A percentile compares a stretch with the other conserved stretches of the same genome.
These are phyloP conservation scores for Sugiyamaella novakii DNA, from an alignment of 1,139 yeast genomes.

Conservation along the genomic window DNA sequence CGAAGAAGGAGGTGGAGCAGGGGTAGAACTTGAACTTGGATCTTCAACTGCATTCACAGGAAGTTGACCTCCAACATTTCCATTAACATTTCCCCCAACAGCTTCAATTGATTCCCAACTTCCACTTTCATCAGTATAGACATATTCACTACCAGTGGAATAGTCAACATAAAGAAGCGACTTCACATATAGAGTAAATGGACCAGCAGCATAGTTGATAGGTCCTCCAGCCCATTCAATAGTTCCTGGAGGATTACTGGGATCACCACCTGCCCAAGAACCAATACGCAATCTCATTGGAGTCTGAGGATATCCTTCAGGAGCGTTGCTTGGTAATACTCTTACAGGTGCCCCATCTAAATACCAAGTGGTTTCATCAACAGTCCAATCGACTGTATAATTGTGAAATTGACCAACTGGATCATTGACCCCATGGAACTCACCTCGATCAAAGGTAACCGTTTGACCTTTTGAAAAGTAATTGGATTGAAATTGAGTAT, in stretches of 20 bases:
- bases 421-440: conserved; percentile 58
- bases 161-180: conserved; percentile 69
- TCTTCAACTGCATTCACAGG: conserved; percentile 10
- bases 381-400: conserved; percentile 81
- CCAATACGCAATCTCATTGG: conserved; percentile 75
- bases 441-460: conserved; percentile 76
- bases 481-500: conserved; percentile 71
- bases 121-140: conserved; percentile 66
- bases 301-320: conserved; percentile 70
- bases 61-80: conserved; percentile 47
- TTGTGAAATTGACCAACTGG: conserved; percentile 66
- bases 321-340: conserved; percentile 50
- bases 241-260: conserved; percentile 62
- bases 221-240: conserved; percentile 84
- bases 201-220: conserved; percentile 64
- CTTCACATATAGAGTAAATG: conserved; percentile 68
- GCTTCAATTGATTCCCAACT: conserved; percentile 67
- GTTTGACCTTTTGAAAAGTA: conserved; percentile 79
- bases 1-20: conserved; percentile 17
- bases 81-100: conserved; percentile 62
- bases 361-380: conserved; percentile 59
- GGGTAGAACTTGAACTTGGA: conserved; percentile 20
- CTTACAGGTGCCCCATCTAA: conserved; percentile 65
- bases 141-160: conserved; percentile 71
- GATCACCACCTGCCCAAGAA: conserved; percentile 84